Evolutionary conservation across 2,329 filamentous ascomycete genomes (phyloP), one percentile per base, ranked within the genome.

Genomic region (Colletotrichum graminicola): DNA sequence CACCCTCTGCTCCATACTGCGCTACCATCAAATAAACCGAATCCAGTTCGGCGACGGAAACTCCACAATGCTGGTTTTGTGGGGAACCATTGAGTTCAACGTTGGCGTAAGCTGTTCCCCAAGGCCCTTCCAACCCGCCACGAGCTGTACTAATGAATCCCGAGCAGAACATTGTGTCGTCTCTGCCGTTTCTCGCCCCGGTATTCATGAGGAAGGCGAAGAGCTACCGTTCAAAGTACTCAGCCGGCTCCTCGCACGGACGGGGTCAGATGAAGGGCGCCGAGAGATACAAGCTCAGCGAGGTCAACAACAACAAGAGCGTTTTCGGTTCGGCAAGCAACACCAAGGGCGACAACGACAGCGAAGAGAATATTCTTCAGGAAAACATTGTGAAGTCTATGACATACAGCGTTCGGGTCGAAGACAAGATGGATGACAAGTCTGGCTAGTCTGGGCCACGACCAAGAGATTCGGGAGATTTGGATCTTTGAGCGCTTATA

Each of bases 21-120:
- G 87, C 16, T 84, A 88, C 68, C 78, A 82, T 0, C 85, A 88
- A 73, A 88, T 89, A 71, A 77, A 84, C 71, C 79, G 82, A 0
- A 86, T 89, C 49, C 83, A 85, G 21, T 78, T 79, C 16, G 85
- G 84, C 2, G 85, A 88, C 47, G 85, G 86, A 11, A 86, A 88
- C 74, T 88, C 87, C 0, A 88, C 87, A 5, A 86, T 87, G 83
- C 79, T 89, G 14, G 81, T 89, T 0, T 78, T 89, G 0, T 89
- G 87, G 87, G 87, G 87, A 5, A 85, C 84, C 2, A 85, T 89
- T 66, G 87, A 89, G 75, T 86, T 89, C 77, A 88, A 89, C 73
- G 83, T 88, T 39, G 87, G 87, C 14, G 86, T 88, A 81, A 76
- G 85, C 75, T 34, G 5, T 23, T 3, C 51, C 2, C 4, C 32